phyloP scores from a whole-genome alignment of 176 grass and related monocot genomes.

The Canna indica region DNA sequence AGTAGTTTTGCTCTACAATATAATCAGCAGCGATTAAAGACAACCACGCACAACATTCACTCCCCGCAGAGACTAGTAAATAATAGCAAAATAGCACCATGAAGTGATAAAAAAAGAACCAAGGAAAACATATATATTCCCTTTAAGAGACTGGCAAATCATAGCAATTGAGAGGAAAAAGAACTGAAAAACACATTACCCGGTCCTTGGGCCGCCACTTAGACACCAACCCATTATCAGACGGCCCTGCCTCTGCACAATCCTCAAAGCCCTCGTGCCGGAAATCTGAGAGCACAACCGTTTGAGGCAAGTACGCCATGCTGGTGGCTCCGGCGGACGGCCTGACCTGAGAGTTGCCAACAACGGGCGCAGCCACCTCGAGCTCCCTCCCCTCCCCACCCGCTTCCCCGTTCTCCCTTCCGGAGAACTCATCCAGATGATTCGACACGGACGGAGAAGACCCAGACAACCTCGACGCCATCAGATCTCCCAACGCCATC shows the following conservation, averaged over 20 bases:
- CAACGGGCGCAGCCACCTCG: background rate
- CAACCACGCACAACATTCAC: background rate
- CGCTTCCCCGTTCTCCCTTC: slow-evolving; percentile 14
- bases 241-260: slow-evolving; percentile 36
- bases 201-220: slow-evolving; percentile 91
- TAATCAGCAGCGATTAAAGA: background rate
- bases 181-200: slow-evolving; percentile 32
- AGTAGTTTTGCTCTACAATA: background rate
- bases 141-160: background rate
- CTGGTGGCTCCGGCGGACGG: slow-evolving; percentile 20
- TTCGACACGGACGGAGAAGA: slow-evolving; percentile 26
- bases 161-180: background rate
- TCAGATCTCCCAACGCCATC: slow-evolving; percentile 99
- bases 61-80: no score
- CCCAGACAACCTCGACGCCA: slow-evolving; percentile 73
- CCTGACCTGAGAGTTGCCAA: background rate
- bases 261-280: slow-evolving; percentile 70
- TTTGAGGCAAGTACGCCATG: slow-evolving; percentile 53
- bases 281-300: slow-evolving; percentile 66
- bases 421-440: slow-evolving; percentile 30
- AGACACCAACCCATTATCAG: slow-evolving; percentile 67
- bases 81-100: no score
- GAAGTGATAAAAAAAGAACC: no score
- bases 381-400: background rate
- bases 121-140: no score